phyloP scores from a whole-genome alignment of 768 basidiomycete genomes.

The Melanogaster broomeanus region DNA sequence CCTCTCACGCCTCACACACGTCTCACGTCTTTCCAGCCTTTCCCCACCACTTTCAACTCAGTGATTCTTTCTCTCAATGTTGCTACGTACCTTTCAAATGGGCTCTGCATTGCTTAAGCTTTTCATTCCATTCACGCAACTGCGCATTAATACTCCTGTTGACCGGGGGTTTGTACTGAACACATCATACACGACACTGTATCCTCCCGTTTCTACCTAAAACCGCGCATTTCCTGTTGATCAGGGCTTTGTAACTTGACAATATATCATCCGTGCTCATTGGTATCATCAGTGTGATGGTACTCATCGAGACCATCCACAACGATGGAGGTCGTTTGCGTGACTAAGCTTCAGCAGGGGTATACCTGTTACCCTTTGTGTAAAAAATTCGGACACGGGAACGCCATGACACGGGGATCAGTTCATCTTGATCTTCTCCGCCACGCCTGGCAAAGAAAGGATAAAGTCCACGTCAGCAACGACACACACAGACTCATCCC shows the following conservation, averaged over 20 bases:
- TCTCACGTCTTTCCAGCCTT: no score
- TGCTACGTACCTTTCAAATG: not conserved
- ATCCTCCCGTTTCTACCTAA: not conserved
- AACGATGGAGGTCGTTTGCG: not conserved
- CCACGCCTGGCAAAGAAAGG: slow-evolving; percentile 2
- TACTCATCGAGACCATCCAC: not conserved
- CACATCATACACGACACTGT: not conserved
- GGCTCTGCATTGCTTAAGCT: not conserved
- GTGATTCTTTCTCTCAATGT: not conserved
- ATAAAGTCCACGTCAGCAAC: not conserved
- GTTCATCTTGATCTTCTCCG: slow-evolving; percentile 33
- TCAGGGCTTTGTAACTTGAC: slow-evolving; percentile 13
- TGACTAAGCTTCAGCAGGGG: not conserved
- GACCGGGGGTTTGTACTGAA: slow-evolving; percentile 14
- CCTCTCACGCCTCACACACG: no score
- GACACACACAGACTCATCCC: not conserved
- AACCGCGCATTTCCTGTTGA: not conserved
- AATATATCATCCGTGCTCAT: slow-evolving; percentile 4
- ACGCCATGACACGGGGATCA: no score
- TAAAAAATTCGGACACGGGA: no score
- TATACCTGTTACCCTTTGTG: not conserved
- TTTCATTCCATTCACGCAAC: not conserved
- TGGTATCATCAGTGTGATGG: slow-evolving; percentile 2
- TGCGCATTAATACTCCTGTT: slow-evolving; percentile 2
- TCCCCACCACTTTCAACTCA: not conserved